Conservation (phyloP, 306 rosid genomes). For the Castanea crenata region DNA sequence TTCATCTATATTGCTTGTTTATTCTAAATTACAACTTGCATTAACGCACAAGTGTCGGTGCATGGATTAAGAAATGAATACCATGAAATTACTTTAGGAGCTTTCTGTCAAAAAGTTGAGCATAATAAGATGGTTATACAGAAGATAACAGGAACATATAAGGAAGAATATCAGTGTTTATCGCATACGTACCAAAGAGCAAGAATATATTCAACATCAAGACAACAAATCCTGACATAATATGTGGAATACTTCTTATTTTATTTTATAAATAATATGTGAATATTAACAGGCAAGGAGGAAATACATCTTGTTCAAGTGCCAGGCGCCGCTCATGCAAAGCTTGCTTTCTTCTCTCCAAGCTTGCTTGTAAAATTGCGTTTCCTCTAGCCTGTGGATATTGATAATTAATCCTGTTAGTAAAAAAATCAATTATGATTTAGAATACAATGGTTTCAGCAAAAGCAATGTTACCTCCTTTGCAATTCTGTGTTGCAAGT, state of each 20-base stretch:
- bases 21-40: not conserved
- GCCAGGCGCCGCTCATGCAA: slow-evolving; percentile 98
- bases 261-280: too few relatives aligned
- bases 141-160: not conserved
- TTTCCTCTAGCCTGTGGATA: slow-evolving; percentile 89
- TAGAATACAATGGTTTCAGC: slow-evolving; percentile 16
- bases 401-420: slow-evolving; percentile 23
- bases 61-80: not conserved
- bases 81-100: not conserved
- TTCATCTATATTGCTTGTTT: not conserved
- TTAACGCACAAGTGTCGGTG: not conserved
- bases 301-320: slow-evolving; percentile 91
- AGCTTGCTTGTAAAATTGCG: slow-evolving; percentile 97
- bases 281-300: slow-evolving; percentile 2
- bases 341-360: slow-evolving; percentile 99
- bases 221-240: not conserved
- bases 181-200: not conserved
- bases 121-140: not conserved
- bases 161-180: not conserved
- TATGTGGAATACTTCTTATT: not conserved
- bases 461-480: slow-evolving; percentile 68
- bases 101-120: not conserved
- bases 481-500: slow-evolving; percentile 91
- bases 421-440: slow-evolving; percentile 2
- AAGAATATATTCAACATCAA: not conserved